A percentile compares a stretch with the other conserved stretches of the same genome.
phyloP scores from a whole-genome alignment of 805 yeast genomes.

The Candida koratica region DNA sequence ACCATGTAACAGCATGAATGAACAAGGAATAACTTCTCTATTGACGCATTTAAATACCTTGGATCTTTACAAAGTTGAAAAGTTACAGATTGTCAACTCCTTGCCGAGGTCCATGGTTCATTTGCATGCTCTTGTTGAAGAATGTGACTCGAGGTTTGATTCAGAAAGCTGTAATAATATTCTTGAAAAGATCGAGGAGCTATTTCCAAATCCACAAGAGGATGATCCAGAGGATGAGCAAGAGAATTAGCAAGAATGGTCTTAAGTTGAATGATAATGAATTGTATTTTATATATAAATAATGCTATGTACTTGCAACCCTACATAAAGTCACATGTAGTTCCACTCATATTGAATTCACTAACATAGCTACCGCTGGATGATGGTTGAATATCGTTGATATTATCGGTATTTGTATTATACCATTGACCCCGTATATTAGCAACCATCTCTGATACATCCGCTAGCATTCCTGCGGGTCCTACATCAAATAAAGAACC shows the following conservation, averaged over 20 bases:
- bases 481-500: slow-evolving; percentile 52
- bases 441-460: slow-evolving; percentile 57
- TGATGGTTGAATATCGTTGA: no score
- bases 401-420: slow-evolving; percentile 7
- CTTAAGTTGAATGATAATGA: not conserved
- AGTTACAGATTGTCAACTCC: slow-evolving; percentile 75
- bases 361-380: no score
- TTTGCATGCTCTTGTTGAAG: slow-evolving; percentile 78
- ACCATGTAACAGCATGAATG: slow-evolving; percentile 21
- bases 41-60: slow-evolving; percentile 46
- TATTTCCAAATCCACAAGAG: slow-evolving; percentile 45
- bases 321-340: no score
- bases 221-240: slow-evolving; percentile 19
- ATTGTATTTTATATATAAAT: not conserved
- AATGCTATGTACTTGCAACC: not conserved
- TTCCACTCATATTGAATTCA: no score
- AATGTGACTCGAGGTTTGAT: slow-evolving; percentile 82
- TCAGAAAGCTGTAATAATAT: slow-evolving; percentile 62
- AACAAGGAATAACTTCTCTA: slow-evolving; percentile 29
- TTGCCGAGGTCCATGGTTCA: slow-evolving; percentile 79
- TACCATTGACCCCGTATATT: slow-evolving; percentile 39
- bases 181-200: slow-evolving; percentile 49
- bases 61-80: slow-evolving; percentile 74
- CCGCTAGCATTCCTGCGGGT: slow-evolving; percentile 66
- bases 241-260: not conserved